A percentile compares a stretch with the other conserved stretches of the same genome.
These are phyloP conservation scores for Trypanosoma rangeli DNA, from an alignment of 208 protist genomes.

Conservation along the genomic window DNA sequence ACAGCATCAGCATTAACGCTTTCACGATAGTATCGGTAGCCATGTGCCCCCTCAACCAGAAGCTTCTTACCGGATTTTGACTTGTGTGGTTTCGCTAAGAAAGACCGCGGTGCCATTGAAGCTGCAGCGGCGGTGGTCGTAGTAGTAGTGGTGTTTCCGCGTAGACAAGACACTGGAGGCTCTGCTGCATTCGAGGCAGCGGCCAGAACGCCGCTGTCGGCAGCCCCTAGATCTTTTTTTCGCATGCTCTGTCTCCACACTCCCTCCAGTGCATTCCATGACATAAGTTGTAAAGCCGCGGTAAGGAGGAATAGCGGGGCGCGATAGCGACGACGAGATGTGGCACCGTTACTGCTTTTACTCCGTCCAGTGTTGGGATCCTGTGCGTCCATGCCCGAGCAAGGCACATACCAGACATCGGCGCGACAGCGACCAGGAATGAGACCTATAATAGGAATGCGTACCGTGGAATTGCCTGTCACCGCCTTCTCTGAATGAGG, in stretches of 20 bases:
- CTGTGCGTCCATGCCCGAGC: slow-evolving; percentile 8
- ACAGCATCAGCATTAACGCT: slow-evolving; percentile 43
- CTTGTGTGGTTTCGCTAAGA: not conserved
- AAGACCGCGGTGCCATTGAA: not conserved
- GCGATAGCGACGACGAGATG: slow-evolving; percentile 34
- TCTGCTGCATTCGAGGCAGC: not conserved
- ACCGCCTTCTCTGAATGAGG: not conserved
- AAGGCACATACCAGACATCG: slow-evolving; percentile 71
- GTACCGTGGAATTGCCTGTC: not conserved
- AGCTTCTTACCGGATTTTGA: slow-evolving; percentile 34
- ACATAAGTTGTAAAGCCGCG: slow-evolving; percentile 79
- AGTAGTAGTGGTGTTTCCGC: not conserved
- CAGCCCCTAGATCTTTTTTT: not conserved
- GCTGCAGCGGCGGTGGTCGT: not conserved
- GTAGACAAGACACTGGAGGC: not conserved
- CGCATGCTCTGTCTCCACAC: slow-evolving; percentile 1
- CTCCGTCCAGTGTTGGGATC: slow-evolving; percentile 16
- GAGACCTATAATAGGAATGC: slow-evolving; percentile 36
- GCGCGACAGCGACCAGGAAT: slow-evolving; percentile 76
- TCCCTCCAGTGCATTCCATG: slow-evolving; percentile 73
- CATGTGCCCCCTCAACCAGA: slow-evolving; percentile 51
- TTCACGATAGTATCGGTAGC: slow-evolving; percentile 70
- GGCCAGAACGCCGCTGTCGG: not conserved
- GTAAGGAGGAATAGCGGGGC: slow-evolving; percentile 77
- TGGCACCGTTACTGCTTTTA: not conserved